phyloP scores from a whole-genome alignment of 2,329 filamentous ascomycete species.

The Calycina marina region DNA sequence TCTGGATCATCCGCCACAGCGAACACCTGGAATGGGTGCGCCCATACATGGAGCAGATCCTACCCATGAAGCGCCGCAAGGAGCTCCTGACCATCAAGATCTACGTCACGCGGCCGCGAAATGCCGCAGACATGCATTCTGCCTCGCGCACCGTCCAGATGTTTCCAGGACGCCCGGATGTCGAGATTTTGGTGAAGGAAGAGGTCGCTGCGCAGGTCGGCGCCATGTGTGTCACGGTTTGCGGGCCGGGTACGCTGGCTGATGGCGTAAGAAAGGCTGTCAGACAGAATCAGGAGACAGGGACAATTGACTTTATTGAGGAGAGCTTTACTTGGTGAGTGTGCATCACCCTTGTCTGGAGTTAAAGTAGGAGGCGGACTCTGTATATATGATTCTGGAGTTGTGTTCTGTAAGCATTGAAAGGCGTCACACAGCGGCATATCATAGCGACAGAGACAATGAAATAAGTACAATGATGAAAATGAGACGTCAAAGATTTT shows the following conservation, averaged over 20 bases:
- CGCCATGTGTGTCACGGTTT: conserved; percentile 76
- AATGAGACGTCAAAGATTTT: no score
- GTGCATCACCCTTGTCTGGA: no score
- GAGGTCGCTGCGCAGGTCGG: conserved; percentile 74
- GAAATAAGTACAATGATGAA: no score
- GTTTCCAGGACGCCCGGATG: conserved; percentile 78
- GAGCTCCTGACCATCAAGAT: conserved; percentile 77
- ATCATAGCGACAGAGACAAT: no score
- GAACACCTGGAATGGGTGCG: conserved; percentile 88
- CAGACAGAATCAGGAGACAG: conserved; percentile 43
- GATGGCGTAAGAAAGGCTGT: conserved; percentile 63
- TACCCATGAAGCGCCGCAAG: conserved; percentile 65
- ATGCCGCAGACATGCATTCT: conserved; percentile 59
- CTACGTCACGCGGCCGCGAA: conserved; percentile 79
- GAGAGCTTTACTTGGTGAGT: conserved; percentile 51
- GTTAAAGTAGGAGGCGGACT: no score
- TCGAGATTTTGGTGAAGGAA: conserved; percentile 62
- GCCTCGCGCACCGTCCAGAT: conserved; percentile 74
- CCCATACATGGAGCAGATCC: conserved; percentile 63
- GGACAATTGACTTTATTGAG: conserved; percentile 59
- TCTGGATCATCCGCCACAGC: conserved; percentile 86
- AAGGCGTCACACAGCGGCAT: no score
- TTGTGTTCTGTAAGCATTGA: no score
- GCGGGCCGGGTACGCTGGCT: conserved; percentile 58
- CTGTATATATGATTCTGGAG: no score